phyloP scores from a whole-genome alignment of 768 basidiomycete species.

The Boletus rufocinnamomeus region DNA sequence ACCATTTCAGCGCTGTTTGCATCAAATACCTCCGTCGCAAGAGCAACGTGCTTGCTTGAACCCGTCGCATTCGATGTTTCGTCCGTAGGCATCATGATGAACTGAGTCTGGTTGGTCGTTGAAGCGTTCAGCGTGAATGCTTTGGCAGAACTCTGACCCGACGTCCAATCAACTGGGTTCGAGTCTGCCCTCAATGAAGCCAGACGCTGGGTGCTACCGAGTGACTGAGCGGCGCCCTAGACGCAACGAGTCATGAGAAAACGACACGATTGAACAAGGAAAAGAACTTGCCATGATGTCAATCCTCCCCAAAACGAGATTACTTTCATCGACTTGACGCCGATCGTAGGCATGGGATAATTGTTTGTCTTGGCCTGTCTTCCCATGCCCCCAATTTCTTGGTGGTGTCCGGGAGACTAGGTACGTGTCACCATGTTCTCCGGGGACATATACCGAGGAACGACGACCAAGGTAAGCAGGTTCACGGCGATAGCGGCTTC shows the following conservation, averaged over 20 bases:
- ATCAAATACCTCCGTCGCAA: conserved; percentile 49
- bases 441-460: conserved; percentile 26
- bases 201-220: conserved; percentile 15
- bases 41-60: conserved; percentile 38
- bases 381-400: background rate
- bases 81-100: conserved; percentile 40
- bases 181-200: conserved; percentile 27
- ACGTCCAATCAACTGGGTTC: conserved; percentile 30
- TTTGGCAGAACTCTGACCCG: conserved; percentile 29
- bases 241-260: background rate
- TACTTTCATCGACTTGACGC: conserved; percentile 16
- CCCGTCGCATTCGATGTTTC: conserved; percentile 10
- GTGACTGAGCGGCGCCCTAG: conserved; percentile 10
- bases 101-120: conserved; percentile 44
- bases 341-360: conserved; percentile 2
- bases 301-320: conserved; percentile 43
- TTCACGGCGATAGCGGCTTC: conserved; percentile 20
- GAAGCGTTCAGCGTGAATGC: conserved; percentile 51
- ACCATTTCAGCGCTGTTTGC: conserved; percentile 37
- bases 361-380: background rate
- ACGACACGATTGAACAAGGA: conserved; percentile 6
- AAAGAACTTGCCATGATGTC: conserved; percentile 48
- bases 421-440: conserved; percentile 32
- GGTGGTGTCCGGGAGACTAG: conserved; percentile 21
- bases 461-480: conserved; percentile 14